Evolutionary conservation across 371 early-diverging fungal genomes (phyloP).

Genomic region (Thermomucor indicae-seudaticae): DNA sequence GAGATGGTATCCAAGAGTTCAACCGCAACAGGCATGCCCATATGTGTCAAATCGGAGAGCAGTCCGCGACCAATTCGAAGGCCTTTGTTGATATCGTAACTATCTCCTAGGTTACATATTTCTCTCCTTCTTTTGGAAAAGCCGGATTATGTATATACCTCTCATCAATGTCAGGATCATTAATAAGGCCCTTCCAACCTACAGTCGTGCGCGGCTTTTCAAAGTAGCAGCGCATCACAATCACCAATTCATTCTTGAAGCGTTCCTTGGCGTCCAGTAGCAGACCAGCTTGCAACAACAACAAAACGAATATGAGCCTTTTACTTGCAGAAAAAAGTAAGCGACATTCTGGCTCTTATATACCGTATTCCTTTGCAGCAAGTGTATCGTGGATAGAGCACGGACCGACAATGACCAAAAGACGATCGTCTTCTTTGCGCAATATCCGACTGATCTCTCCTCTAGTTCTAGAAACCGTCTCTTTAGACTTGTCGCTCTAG

Average conservation of each 20-base stretch:
- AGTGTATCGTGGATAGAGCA: constrained; percentile 92
- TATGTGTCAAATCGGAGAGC: constrained; percentile 64
- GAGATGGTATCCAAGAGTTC: constrained; percentile 94
- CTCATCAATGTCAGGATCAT: constrained; percentile 84
- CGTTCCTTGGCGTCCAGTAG: constrained; percentile 36
- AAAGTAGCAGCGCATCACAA: constrained; percentile 92
- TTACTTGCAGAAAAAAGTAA: neutral
- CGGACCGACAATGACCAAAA: constrained; percentile 88
- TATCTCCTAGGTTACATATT: constrained; percentile 5
- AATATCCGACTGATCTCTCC: constrained; percentile 63
- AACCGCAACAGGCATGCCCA: constrained; percentile 84
- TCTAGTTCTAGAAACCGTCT: constrained; percentile 47
- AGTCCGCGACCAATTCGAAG: constrained; percentile 79
- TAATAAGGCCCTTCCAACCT: constrained; percentile 94
- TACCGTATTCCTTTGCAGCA: constrained; percentile 81
- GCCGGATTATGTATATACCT: constrained; percentile 32
- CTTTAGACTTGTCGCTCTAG: constrained; percentile 24
- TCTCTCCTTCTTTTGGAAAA: neutral
- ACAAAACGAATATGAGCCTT: neutral
- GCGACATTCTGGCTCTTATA: too few relatives aligned
- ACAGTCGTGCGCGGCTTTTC: constrained; percentile 94
- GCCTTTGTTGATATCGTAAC: constrained; percentile 89
- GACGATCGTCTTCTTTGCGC: constrained; percentile 75
- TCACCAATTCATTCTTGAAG: constrained; percentile 60
- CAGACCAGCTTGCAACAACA: neutral